phyloP scores from a whole-genome alignment of 371 early-diverging fungal genomes.

The Mortierella sp. region DNA sequence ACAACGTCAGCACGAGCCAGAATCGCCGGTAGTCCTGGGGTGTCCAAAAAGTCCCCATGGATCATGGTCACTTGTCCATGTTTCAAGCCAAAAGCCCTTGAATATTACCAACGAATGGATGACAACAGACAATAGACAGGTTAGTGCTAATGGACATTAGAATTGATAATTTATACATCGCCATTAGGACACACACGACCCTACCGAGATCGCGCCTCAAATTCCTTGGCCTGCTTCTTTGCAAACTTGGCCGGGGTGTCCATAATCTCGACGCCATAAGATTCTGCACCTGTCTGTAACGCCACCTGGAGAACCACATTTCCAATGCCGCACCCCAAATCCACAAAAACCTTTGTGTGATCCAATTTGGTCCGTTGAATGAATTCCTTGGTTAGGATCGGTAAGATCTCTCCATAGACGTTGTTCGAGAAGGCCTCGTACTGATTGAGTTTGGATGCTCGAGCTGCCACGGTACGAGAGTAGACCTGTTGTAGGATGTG shows the following conservation, averaged over 20 bases:
- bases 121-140: neutral
- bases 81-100: conserved; percentile 70
- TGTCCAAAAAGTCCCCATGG: conserved; percentile 82
- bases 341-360: conserved; percentile 83
- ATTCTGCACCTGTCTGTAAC: conserved; percentile 85
- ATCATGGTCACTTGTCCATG: conserved; percentile 74
- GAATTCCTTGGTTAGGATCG: conserved; percentile 85
- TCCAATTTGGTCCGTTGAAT: conserved; percentile 77
- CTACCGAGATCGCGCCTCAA: conserved; percentile 83
- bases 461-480: conserved; percentile 86
- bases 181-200: conserved; percentile 1
- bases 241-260: conserved; percentile 86
- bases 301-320: conserved; percentile 97
- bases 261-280: conserved; percentile 94
- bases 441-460: conserved; percentile 81
- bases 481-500: conserved; percentile 92
- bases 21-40: conserved; percentile 69
- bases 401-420: conserved; percentile 96
- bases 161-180: neutral
- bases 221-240: conserved; percentile 83
- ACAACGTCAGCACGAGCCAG: conserved; percentile 89
- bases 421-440: conserved; percentile 94
- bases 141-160: neutral
- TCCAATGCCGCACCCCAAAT: conserved; percentile 95
- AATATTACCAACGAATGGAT: neutral